phyloP scores from a whole-genome alignment of 2,329 filamentous ascomycete genomes.

The Exophiala spinifera region DNA sequence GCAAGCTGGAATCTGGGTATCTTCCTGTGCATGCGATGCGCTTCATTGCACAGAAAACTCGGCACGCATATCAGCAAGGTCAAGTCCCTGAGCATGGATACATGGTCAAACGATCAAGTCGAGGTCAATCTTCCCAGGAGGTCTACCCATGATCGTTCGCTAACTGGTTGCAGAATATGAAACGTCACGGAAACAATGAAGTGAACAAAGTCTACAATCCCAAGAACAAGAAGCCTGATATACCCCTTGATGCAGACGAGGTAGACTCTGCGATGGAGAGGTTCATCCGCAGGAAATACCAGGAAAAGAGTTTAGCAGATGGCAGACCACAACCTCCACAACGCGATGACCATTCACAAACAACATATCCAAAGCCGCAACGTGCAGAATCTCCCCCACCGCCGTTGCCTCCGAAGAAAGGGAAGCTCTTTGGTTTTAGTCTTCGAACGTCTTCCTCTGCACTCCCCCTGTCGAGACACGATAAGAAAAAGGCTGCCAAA shows the following conservation, averaged over 20 bases:
- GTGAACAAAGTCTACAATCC: slow-evolving; percentile 92
- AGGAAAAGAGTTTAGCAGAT: slow-evolving; percentile 58
- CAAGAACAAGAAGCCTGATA: slow-evolving; percentile 73
- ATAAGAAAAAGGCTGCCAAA: slow-evolving; percentile 39
- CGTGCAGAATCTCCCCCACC: slow-evolving; percentile 45
- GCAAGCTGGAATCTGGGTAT: slow-evolving; percentile 98
- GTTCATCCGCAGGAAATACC: slow-evolving; percentile 93
- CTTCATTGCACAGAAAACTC: slow-evolving; percentile 88
- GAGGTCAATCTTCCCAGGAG: slow-evolving; percentile 58
- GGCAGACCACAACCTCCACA: slow-evolving; percentile 42
- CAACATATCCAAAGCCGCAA: slow-evolving; percentile 55
- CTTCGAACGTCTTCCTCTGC: slow-evolving; percentile 69
- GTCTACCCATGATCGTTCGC: slow-evolving; percentile 8
- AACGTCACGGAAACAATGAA: slow-evolving; percentile 76
- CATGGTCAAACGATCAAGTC: slow-evolving; percentile 92
- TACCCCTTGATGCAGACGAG: slow-evolving; percentile 88
- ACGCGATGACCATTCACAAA: slow-evolving; percentile 40
- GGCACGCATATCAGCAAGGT: slow-evolving; percentile 98
- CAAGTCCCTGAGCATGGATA: slow-evolving; percentile 98
- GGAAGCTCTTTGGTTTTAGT: slow-evolving; percentile 61
- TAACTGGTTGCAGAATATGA: slow-evolving; percentile 71
- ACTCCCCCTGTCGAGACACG: slow-evolving; percentile 55
- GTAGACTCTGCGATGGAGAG: slow-evolving; percentile 91
- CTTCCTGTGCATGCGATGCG: slow-evolving; percentile 97
- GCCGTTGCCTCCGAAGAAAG: slow-evolving; percentile 56